These are phyloP conservation scores for Abelmoschus esculentus DNA, from an alignment of 345 rosid species.

Conservation along the genomic window DNA sequence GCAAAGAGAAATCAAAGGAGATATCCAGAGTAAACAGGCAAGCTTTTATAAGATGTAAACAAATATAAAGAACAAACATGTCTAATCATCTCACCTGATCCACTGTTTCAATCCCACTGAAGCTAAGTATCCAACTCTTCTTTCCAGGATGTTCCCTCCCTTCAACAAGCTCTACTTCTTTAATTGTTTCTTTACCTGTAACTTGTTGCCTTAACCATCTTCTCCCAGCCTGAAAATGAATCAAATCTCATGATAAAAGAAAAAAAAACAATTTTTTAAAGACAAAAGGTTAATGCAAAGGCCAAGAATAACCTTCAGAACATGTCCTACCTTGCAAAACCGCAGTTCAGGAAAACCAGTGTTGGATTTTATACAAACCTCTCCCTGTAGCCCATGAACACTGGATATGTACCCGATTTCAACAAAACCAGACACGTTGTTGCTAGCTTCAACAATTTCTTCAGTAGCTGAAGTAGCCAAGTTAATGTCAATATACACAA, in stretches of 20 bases:
- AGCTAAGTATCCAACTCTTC: slow-evolving; percentile 81
- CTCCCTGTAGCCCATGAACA: slow-evolving; percentile 83
- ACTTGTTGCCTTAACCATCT: slow-evolving; percentile 77
- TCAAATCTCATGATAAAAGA: neutral
- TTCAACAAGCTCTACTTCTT: slow-evolving; percentile 67
- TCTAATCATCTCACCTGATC: slow-evolving; percentile 46
- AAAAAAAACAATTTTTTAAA: neutral
- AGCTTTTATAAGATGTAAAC: neutral
- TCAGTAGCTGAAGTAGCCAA: slow-evolving; percentile 33
- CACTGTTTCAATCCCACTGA: slow-evolving; percentile 56
- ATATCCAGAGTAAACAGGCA: neutral
- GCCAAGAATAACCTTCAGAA: neutral
- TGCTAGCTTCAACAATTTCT: slow-evolving; percentile 39
- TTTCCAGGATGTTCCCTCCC: slow-evolving; percentile 73
- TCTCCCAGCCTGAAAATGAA: slow-evolving; percentile 56
- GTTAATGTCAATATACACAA: neutral
- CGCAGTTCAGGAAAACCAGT: slow-evolving; percentile 86
- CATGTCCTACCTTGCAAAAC: slow-evolving; percentile 45
- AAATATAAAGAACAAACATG: neutral
- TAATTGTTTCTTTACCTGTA: slow-evolving; percentile 49
- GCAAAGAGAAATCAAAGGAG: neutral
- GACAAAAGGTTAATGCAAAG: neutral
- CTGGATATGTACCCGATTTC: slow-evolving; percentile 70
- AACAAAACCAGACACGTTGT: slow-evolving; percentile 36
- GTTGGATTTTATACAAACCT: slow-evolving; percentile 60